Base-by-base conservation (phyloP, 495 filamentous ascomycete genomes). In the Penicillium goetzii region DNA sequence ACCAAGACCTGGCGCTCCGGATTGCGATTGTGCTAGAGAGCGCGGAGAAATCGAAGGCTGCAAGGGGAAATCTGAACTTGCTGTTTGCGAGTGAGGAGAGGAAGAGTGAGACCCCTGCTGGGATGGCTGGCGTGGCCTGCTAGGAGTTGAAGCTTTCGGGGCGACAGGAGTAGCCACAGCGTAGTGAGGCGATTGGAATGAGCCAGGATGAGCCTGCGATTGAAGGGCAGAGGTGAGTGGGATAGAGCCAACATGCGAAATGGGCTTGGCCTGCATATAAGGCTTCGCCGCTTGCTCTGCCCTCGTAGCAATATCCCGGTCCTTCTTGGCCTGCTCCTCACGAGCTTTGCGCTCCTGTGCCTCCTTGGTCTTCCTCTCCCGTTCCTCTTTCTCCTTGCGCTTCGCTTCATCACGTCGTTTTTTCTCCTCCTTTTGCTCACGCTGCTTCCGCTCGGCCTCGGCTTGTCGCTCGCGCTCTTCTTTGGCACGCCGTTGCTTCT, bases 381-480 rank as follows among this genome's bases (percentile, higher is more conserved):
- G 86, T 63, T 96, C 92, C 63, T 91, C 88, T 26, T 87, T 88
- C 62, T 89, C 86, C 64, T 83, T 88, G 68, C 79, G 83, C 67
- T 81, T 84, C 0, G 78, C 74, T 50, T 89, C 88, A 11, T 90
- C 88, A 14, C 82, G 82, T 40, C 84, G 85, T 64, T 85, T 87
- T 72, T 89, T 91, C 67, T 93, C 91, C 26, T 90, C 88, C 70
- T 89, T 91, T 59, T 84, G 84, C 67, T 93, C 90, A 19, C 89
- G 83, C 54, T 87, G 84, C 68, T 90, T 91, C 30, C 90, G 86
- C 73, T 92, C 82, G 23, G 80, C 78, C 68, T 96, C 92, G 8
- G 87, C 88, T 68, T 91, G 90, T 26, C 88, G 87, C 62, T 97
- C 92, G 59, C 92, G 87, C 65, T 92, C 89, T 71, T 97, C 94